Evolutionary conservation across 257 asterid species (phyloP).

Genomic region (Apocynum venetum): DNA sequence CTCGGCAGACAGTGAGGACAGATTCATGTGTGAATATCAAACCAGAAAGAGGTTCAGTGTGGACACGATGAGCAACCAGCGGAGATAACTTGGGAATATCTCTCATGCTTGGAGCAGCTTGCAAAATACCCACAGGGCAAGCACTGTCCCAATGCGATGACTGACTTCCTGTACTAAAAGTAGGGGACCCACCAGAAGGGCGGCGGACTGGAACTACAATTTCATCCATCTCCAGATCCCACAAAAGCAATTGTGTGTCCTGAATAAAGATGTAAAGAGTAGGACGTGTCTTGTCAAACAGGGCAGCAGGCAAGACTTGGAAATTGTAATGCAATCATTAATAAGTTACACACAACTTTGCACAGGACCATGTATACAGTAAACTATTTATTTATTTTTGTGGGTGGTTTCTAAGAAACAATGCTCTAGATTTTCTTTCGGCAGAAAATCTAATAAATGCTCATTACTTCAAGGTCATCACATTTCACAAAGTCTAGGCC

Average conservation of each 20-base stretch:
- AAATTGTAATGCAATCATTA: not conserved
- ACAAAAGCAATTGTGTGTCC: constrained; percentile 89
- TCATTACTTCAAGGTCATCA: not conserved
- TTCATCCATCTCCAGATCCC: constrained; percentile 99
- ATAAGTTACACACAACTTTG: not conserved
- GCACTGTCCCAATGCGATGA: constrained; percentile 93
- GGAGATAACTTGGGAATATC: constrained; percentile 92
- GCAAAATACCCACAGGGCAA: constrained; percentile 69
- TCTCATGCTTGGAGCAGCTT: constrained; percentile 87
- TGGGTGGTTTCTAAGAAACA: not conserved
- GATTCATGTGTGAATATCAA: constrained; percentile 80
- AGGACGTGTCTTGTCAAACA: not conserved
- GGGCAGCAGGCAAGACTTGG: not conserved
- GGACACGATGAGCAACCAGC: constrained; percentile 79
- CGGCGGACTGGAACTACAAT: constrained; percentile 98
- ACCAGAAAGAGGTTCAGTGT: constrained; percentile 95
- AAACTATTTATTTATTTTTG: not conserved
- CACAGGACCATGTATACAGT: not conserved
- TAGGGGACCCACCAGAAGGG: constrained; percentile 90
- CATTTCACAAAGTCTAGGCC: not conserved
- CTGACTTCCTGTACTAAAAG: constrained; percentile 83
- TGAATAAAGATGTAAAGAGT: constrained; percentile 18
- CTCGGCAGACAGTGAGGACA: constrained; percentile 74
- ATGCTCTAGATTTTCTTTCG: not conserved
- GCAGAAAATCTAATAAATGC: not conserved